Evolutionary conservation across 352 stramenopile genomes (phyloP).

Genomic region (Thraustochytrium striatum): DNA sequence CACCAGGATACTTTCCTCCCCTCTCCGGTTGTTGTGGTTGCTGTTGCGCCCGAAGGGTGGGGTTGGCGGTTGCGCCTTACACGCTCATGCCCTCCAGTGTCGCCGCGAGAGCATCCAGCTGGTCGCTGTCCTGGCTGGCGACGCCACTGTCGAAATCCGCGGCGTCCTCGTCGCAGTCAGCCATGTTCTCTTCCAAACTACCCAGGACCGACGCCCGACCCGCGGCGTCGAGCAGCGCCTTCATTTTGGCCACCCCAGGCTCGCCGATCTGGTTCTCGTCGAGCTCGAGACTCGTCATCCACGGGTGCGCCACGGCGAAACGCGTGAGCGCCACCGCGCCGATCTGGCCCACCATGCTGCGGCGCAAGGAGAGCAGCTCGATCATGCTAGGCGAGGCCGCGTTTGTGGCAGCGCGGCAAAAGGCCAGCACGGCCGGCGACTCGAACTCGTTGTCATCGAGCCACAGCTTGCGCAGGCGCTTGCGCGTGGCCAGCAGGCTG

Average conservation of each 20-base stretch:
- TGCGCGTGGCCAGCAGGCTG: slow-evolving; percentile 62
- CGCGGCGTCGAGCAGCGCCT: slow-evolving; percentile 57
- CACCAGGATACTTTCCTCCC: neutral
- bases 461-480: slow-evolving; percentile 62
- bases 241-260: slow-evolving; percentile 68
- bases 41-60: too few relatives aligned
- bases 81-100: too few relatives aligned
- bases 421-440: slow-evolving; percentile 59
- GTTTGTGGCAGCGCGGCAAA: neutral
- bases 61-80: too few relatives aligned
- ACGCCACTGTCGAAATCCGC: slow-evolving; percentile 43
- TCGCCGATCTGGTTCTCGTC: slow-evolving; percentile 89
- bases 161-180: slow-evolving; percentile 62
- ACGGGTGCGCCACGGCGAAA: slow-evolving; percentile 58
- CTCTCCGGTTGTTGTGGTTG: too few relatives aligned
- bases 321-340: slow-evolving; percentile 55
- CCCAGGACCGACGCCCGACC: slow-evolving; percentile 64
- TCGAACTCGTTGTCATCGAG: slow-evolving; percentile 76
- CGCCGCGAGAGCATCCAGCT: neutral
- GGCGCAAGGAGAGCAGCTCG: slow-evolving; percentile 38
- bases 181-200: slow-evolving; percentile 74
- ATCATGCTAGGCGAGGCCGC: slow-evolving; percentile 8
- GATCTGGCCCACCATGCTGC: slow-evolving; percentile 20
- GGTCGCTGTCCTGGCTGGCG: slow-evolving; percentile 22
- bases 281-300: slow-evolving; percentile 73